A percentile compares a stretch with the other conserved stretches of the same genome.
phyloP scores from a whole-genome alignment of 2,329 filamentous ascomycete species.

The Ceratocystis colombiana region DNA sequence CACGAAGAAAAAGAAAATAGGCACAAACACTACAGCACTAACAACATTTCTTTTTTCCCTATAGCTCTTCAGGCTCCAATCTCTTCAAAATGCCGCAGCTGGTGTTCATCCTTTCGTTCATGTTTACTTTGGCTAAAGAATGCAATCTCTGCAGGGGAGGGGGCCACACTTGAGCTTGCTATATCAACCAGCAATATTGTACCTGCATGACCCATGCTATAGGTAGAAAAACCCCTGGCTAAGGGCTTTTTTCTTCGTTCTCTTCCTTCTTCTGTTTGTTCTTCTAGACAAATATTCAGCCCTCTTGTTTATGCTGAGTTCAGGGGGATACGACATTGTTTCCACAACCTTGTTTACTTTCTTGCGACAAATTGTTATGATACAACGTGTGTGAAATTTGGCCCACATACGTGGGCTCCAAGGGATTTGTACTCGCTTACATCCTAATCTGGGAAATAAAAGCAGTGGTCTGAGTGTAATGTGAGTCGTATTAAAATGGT shows the following conservation, averaged over 20 bases:
- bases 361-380: not conserved
- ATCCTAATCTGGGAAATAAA: not conserved
- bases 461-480: too few species aligned
- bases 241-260: not conserved
- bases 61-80: not conserved
- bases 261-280: constrained; percentile 12
- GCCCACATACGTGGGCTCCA: not conserved
- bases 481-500: too few species aligned
- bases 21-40: not conserved
- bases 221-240: not conserved
- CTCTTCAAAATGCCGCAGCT: not conserved
- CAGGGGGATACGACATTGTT: not conserved
- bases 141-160: not conserved
- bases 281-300: constrained; percentile 12
- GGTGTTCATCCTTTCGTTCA: not conserved
- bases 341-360: constrained; percentile 3
- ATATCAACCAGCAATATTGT: constrained; percentile 2
- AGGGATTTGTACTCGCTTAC: not conserved
- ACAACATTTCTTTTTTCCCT: not conserved
- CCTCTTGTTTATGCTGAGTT: not conserved
- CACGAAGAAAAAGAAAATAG: too few species aligned
- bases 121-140: not conserved
- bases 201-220: constrained; percentile 14
- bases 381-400: not conserved
- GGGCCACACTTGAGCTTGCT: not conserved